Conservation (phyloP, 495 filamentous ascomycete species). For the Trypethelium eluteriae region DNA sequence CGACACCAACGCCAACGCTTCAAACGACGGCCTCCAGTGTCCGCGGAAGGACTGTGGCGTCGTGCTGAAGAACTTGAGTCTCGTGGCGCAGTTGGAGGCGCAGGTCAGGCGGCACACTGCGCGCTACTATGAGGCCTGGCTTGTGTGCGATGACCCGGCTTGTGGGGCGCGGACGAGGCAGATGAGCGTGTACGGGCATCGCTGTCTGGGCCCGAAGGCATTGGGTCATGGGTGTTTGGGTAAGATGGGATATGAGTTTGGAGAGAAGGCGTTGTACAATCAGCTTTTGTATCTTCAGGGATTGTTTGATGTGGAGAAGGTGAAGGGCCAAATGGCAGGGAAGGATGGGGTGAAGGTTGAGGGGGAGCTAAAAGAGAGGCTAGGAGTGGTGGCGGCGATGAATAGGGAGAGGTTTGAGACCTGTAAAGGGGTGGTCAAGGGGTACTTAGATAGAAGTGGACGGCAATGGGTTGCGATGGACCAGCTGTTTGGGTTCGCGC, state of each 20-base stretch:
- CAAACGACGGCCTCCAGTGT: conserved; percentile 68
- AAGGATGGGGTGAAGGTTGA: conserved; percentile 39
- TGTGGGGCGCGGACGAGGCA: conserved; percentile 85
- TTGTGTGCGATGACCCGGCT: conserved; percentile 77
- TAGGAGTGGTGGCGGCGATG: conserved; percentile 64
- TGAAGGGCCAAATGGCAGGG: conserved; percentile 47
- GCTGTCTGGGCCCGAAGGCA: conserved; percentile 80
- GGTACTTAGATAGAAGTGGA: conserved; percentile 87
- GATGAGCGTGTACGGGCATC: conserved; percentile 82
- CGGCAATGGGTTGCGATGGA: conserved; percentile 96
- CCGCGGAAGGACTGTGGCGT: conserved; percentile 52
- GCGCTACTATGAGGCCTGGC: conserved; percentile 85
- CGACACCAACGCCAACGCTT: conserved; percentile 44
- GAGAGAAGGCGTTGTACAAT: conserved; percentile 87
- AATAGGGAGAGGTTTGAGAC: conserved; percentile 72
- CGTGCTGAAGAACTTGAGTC: conserved; percentile 57
- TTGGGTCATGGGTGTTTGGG: conserved; percentile 77
- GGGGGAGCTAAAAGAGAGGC: conserved; percentile 43
- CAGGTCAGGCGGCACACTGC: conserved; percentile 69
- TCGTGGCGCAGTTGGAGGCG: conserved; percentile 79
- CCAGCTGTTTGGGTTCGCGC: conserved; percentile 68
- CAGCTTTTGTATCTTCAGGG: conserved; percentile 82
- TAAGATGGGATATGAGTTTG: conserved; percentile 77
- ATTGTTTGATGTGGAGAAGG: conserved; percentile 86
- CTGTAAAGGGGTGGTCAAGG: conserved; percentile 68